These are phyloP conservation scores for Salix dunnii DNA, from an alignment of 345 rosid species.

Conservation along the genomic window DNA sequence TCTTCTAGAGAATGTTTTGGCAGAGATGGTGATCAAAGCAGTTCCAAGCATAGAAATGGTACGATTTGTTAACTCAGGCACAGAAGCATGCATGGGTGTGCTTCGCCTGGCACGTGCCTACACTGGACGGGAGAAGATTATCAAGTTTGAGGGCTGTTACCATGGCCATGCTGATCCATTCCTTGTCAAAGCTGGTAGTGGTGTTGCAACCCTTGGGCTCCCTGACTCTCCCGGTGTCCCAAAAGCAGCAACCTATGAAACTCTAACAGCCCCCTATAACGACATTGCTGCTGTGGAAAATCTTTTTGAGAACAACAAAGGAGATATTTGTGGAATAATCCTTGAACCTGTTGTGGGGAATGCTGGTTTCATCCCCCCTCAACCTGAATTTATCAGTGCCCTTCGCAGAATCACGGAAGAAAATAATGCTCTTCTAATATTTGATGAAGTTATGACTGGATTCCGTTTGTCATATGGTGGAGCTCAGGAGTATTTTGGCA, in stretches of 20 bases:
- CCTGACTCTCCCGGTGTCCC: conserved; percentile 99
- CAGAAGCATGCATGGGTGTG: conserved; percentile 97
- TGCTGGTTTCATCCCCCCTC: conserved; percentile 78
- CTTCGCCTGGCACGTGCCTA: conserved; percentile 95
- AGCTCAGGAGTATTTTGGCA: conserved; percentile 80
- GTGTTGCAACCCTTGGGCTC: conserved; percentile 86
- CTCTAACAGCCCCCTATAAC: conserved; percentile 74
- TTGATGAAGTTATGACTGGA: conserved; percentile 95
- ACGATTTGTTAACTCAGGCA: conserved; percentile 85
- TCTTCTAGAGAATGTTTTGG: conserved; percentile 79
- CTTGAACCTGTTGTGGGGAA: conserved; percentile 95
- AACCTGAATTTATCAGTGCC: conserved; percentile 61
- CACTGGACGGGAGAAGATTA: conserved; percentile 60
- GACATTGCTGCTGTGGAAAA: conserved; percentile 58
- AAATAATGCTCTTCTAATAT: conserved; percentile 63
- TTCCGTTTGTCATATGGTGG: conserved; percentile 92
- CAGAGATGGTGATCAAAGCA: conserved; percentile 92
- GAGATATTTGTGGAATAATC: conserved; percentile 69
- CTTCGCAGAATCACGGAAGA: conserved; percentile 55
- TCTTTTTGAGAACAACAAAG: conserved; percentile 57
- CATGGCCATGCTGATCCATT: conserved; percentile 97
- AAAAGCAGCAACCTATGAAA: conserved; percentile 69
- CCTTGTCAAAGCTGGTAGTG: conserved; percentile 96
- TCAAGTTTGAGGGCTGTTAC: conserved; percentile 95
- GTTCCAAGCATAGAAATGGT: conserved; percentile 95